A percentile compares a stretch with the other conserved stretches of the same genome.
Conservation (phyloP, 2,329 filamentous ascomycete genomes). For the Lecanicillium sp. region DNA sequence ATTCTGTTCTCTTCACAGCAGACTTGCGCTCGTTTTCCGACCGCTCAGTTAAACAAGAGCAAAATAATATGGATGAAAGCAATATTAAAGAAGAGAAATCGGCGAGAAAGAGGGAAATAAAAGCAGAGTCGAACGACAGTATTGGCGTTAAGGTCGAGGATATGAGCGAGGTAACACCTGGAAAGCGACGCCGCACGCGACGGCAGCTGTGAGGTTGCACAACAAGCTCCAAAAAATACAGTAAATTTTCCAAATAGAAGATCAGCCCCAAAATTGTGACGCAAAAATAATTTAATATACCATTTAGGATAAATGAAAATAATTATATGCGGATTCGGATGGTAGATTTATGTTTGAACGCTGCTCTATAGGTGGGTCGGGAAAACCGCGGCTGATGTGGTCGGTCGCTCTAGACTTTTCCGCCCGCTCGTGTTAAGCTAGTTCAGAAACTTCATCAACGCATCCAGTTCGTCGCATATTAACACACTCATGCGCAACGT, state of each 20-base stretch:
- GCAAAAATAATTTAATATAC: too few relatives aligned
- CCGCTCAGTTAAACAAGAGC: slow-evolving; percentile 22
- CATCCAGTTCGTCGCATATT: slow-evolving; percentile 19
- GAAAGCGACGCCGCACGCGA: slow-evolving; percentile 6
- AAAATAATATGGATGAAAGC: neutral
- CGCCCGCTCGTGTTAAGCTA: slow-evolving; percentile 17
- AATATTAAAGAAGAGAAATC: slow-evolving; percentile 1
- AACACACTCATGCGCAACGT: slow-evolving; percentile 26
- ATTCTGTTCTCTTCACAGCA: slow-evolving; percentile 92
- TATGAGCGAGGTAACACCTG: slow-evolving; percentile 9
- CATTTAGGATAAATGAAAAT: too few relatives aligned
- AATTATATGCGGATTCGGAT: too few relatives aligned
- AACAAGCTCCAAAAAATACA: too few relatives aligned
- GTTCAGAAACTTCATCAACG: slow-evolving; percentile 16
- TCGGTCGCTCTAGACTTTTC: slow-evolving; percentile 18
- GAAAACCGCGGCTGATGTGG: slow-evolving; percentile 2
- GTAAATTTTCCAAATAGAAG: too few relatives aligned
- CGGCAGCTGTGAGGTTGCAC: too few relatives aligned
- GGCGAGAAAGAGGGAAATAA: slow-evolving; percentile 14
- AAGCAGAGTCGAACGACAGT: slow-evolving; percentile 13
- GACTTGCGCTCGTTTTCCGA: slow-evolving; percentile 81
- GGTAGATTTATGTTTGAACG: too few relatives aligned
- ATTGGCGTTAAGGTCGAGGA: neutral
- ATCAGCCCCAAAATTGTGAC: too few relatives aligned
- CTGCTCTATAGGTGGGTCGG: neutral